Evolutionary conservation across 2,329 filamentous ascomycete genomes (phyloP).

Genomic region (Cercospora sesami): DNA sequence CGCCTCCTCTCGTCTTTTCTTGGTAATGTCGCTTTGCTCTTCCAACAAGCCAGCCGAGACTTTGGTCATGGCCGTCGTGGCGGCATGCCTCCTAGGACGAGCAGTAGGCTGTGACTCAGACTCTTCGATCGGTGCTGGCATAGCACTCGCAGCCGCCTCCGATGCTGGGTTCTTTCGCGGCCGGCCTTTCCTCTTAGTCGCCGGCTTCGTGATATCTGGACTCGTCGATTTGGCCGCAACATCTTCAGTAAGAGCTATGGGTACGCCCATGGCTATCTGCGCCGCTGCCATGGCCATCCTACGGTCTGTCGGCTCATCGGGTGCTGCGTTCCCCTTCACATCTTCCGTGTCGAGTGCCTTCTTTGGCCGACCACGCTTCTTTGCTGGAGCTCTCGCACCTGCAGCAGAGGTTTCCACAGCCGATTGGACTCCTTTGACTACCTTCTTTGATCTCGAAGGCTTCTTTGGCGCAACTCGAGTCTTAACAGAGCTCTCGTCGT

Average conservation of each 20-base stretch:
- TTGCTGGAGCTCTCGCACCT: not conserved
- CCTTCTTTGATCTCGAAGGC: constrained; percentile 14
- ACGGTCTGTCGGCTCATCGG: not conserved
- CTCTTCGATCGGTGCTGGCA: not conserved
- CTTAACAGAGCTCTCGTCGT: constrained; percentile 26
- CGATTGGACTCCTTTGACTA: not conserved
- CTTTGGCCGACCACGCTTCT: constrained; percentile 16
- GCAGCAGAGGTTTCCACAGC: not conserved
- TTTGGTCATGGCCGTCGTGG: constrained; percentile 27
- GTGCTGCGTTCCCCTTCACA: not conserved
- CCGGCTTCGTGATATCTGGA: not conserved
- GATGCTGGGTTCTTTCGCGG: not conserved
- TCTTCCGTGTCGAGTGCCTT: not conserved
- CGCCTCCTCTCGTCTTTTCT: constrained; percentile 22
- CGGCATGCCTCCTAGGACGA: constrained; percentile 31
- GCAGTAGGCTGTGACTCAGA: not conserved
- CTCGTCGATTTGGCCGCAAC: not conserved
- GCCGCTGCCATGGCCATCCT: not conserved
- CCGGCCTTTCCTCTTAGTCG: constrained; percentile 2
- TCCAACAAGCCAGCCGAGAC: constrained; percentile 29
- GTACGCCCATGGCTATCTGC: not conserved
- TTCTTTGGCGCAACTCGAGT: constrained; percentile 5
- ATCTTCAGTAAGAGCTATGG: not conserved
- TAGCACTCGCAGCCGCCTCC: not conserved
- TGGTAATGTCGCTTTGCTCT: constrained; percentile 30